phyloP scores from a whole-genome alignment of 202 grass and related monocot genomes.

The Saccharum hybrid region DNA sequence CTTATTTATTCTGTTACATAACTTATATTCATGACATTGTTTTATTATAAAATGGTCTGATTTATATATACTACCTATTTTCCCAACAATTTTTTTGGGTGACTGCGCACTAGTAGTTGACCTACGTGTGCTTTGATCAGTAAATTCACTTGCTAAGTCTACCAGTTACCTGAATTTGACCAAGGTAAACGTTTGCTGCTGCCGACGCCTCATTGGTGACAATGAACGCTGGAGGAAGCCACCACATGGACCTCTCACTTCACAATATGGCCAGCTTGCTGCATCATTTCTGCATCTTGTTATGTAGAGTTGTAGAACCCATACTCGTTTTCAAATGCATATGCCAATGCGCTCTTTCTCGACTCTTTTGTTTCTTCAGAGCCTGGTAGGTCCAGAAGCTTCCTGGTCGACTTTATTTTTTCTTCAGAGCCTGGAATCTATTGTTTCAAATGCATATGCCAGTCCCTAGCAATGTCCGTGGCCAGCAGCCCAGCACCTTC shows the following conservation, averaged over 20 bases:
- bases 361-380: too few relatives aligned
- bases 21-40: not conserved
- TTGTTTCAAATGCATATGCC: too few relatives aligned
- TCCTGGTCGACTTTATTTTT: constrained; percentile 56
- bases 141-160: constrained; percentile 7
- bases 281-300: too few relatives aligned
- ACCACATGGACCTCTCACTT: too few relatives aligned
- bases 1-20: not conserved
- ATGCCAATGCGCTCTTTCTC: too few relatives aligned
- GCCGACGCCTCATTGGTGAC: constrained; percentile 70
- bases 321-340: too few relatives aligned
- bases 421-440: too few relatives aligned
- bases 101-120: not conserved
- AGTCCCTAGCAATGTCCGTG: too few relatives aligned
- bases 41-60: not conserved
- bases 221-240: constrained; percentile 66
- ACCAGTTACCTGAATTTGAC: constrained; percentile 87
- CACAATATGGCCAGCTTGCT: too few relatives aligned
- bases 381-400: constrained; percentile 57
- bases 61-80: not conserved
- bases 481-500: too few relatives aligned
- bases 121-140: not conserved
- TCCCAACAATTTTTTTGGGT: not conserved
- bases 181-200: constrained; percentile 76
- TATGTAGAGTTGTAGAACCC: too few relatives aligned